phyloP scores from a whole-genome alignment of 2,329 filamentous ascomycete genomes.

The Arthrobotrys megalospora region DNA sequence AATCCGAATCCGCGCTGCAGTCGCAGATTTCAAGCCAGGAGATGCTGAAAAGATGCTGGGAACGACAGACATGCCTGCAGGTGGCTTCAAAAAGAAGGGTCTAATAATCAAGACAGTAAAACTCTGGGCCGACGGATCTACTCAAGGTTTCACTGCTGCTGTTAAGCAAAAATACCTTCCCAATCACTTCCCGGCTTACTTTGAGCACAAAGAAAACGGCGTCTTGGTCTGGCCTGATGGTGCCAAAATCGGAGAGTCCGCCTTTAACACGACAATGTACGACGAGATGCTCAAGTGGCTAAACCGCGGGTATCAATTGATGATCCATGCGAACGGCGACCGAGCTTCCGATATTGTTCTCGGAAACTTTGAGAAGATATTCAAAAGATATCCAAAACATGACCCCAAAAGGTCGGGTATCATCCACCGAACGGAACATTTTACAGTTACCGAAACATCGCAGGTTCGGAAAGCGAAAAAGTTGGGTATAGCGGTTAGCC shows the following conservation, averaged over 20 bases:
- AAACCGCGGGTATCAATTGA: conserved; percentile 46
- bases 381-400: conserved; percentile 15
- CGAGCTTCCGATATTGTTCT: conserved; percentile 47
- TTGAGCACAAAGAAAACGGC: conserved; percentile 10
- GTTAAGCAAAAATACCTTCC: conserved; percentile 34
- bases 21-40: conserved; percentile 34
- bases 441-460: conserved; percentile 39
- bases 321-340: conserved; percentile 57
- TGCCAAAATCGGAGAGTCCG: not conserved
- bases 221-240: conserved; percentile 52
- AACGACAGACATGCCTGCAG: conserved; percentile 31
- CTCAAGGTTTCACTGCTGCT: conserved; percentile 53
- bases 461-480: conserved; percentile 14
- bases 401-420: conserved; percentile 11
- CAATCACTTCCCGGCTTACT: conserved; percentile 46
- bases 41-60: conserved; percentile 40
- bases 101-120: conserved; percentile 46
- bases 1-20: conserved; percentile 36
- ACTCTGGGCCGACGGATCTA: conserved; percentile 48
- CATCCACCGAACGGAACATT: conserved; percentile 54
- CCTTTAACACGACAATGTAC: conserved; percentile 39
- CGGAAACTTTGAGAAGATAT: conserved; percentile 44
- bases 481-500: conserved; percentile 40
- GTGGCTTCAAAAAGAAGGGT: conserved; percentile 33
- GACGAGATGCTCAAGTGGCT: conserved; percentile 49